These are phyloP conservation scores for Candida nanaspora DNA, from an alignment of 805 yeast genomes.

Conservation along the genomic window DNA sequence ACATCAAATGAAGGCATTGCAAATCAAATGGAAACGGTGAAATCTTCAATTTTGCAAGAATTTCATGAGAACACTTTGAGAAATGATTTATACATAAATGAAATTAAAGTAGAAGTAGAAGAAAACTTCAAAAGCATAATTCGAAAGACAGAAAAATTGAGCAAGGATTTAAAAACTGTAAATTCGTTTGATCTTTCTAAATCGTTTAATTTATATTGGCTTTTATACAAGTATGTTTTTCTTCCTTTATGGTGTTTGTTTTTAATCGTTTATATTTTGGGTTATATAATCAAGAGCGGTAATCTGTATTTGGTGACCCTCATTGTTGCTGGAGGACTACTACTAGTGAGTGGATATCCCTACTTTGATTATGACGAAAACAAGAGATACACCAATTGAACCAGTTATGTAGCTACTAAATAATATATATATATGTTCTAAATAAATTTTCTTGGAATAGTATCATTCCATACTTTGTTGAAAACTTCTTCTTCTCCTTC, in stretches of 20 bases:
- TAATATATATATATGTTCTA: constrained; percentile 8
- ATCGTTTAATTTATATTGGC: not conserved
- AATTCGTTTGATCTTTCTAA: not conserved
- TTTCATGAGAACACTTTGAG: not conserved
- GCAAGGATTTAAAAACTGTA: not conserved
- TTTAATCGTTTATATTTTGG: not conserved
- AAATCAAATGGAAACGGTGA: not conserved
- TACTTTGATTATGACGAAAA: no score
- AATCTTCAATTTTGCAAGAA: not conserved
- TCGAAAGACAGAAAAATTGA: not conserved
- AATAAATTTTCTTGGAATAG: constrained; percentile 26
- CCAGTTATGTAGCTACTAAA: no score
- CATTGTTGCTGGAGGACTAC: not conserved
- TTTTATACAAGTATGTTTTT: not conserved
- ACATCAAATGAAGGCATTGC: not conserved
- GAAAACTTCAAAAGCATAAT: not conserved
- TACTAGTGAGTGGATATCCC: not conserved
- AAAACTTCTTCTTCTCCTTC: constrained; percentile 25
- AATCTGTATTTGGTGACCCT: not conserved
- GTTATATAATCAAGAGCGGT: not conserved
- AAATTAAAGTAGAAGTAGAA: not conserved
- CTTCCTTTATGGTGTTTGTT: not conserved
- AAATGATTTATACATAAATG: not conserved
- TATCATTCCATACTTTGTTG: constrained; percentile 28
- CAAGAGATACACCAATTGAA: no score